A percentile compares a stretch with the other conserved stretches of the same genome.
Evolutionary conservation across 208 protist species (phyloP).

Genomic region (Trypanosoma boissoni): DNA sequence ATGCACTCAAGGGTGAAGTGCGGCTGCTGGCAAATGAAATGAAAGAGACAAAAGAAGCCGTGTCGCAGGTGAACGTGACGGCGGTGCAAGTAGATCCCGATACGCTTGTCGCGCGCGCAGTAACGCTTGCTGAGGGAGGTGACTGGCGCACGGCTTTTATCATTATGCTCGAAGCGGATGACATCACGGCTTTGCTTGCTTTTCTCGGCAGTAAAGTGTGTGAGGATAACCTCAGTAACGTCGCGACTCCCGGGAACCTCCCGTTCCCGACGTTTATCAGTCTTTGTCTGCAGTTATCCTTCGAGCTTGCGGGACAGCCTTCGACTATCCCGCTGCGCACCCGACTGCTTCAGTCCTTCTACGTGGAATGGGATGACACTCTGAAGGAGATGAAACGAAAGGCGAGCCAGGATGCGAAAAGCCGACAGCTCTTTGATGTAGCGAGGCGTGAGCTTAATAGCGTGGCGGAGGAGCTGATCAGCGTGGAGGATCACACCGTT

Average conservation of each 20-base stretch:
- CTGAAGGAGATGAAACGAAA: conserved; percentile 65
- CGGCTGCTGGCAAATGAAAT: conserved; percentile 46
- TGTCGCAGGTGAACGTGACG: conserved; percentile 26
- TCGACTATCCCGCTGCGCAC: conserved; percentile 67
- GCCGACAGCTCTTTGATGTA: conserved; percentile 43
- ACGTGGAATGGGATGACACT: conserved; percentile 86
- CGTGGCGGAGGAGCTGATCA: conserved; percentile 47
- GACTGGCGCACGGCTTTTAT: conserved; percentile 76
- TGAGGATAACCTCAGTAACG: conserved; percentile 47
- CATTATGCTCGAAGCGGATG: conserved; percentile 60
- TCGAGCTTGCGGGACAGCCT: conserved; percentile 51
- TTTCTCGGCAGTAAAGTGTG: conserved; percentile 81
- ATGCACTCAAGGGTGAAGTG: conserved; percentile 38
- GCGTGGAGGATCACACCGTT: conserved; percentile 43
- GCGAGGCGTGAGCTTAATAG: conserved; percentile 54
- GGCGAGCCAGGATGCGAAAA: conserved; percentile 30
- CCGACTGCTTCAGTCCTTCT: conserved; percentile 69
- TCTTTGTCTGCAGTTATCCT: conserved; percentile 80
- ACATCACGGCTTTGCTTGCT: conserved; percentile 70
- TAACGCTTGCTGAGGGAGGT: conserved; percentile 48
- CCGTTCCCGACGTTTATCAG: conserved; percentile 76
- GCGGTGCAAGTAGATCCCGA: conserved; percentile 50
- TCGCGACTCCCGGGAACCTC: conserved; percentile 60
- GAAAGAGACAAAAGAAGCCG: conserved; percentile 35
- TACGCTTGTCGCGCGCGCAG: conserved; percentile 51